Base-by-base conservation (phyloP, 495 filamentous ascomycete genomes). In the Xylaria nigripes region DNA sequence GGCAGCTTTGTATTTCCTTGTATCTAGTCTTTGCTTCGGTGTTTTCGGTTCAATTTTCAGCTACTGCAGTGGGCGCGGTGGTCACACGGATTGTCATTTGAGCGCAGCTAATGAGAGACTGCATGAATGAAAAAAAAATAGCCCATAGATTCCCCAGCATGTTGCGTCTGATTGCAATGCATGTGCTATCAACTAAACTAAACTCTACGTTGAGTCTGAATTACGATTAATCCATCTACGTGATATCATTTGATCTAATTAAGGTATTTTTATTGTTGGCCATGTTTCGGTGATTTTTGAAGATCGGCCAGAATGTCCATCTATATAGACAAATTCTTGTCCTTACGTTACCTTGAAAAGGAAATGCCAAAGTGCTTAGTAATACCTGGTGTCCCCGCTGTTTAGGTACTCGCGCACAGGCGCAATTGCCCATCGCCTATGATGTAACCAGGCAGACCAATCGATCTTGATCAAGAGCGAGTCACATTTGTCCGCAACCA, bases 11-110 rank as follows among this genome's bases (percentile, higher is more conserved):
- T 57, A 44, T 67, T 68, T 74, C 60, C 73, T 70, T 76, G 75
- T 80, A 77, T 76, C 66, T 69, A 62, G 67, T 61, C 65, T 74
- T 80, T 80, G 72, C 76, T 75, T 78, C 74, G 72, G 70, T 76
- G 74, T 77, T 69, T 57, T 64, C 74, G 77, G 63, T 65, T 70
- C 64, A 60, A 68, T 72, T 72, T 71, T 70, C 66, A 63, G 73
- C 66, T 70, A 55, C 68, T 69, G 58, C 65, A 68, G 66, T 67
- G 57, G 71, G 64, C 70, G 61, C 68, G 72, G 71, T 60, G 53
- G 53, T 49, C 53, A 60, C 63, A 56, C 59, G 71, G 69, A 66
- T 61, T 65, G 69, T 68, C 61, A 70, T 75, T 70, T 65, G 62
- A 68, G 68, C 60, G 59, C 56, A 59, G 64, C 55, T 70, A 70